Base-by-base conservation (phyloP, 2,329 filamentous ascomycete genomes). In the Trichoderma sp. region DNA sequence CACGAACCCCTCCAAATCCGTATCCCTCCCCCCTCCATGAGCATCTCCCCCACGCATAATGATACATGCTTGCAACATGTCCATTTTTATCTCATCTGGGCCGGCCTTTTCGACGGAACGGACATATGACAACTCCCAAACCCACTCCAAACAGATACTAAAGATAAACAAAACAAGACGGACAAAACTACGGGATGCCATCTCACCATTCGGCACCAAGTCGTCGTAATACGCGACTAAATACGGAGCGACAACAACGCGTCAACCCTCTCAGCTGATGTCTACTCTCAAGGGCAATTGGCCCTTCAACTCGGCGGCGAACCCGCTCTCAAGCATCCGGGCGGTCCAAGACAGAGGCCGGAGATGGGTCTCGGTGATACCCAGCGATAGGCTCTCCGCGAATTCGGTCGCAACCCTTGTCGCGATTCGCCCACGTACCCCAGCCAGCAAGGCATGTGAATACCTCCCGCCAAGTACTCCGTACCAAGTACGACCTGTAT, bases 281-380 rank as follows among this genome's bases (percentile, higher is more conserved):
- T 12, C 69, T 18, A 14, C 27, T 63, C 59, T 64, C 59, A 18
- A 72, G 69, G 59, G 59, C 69, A 64, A 72, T 72, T 72, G 69
- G 69, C n/a, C 41, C 27, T 53, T 14, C 21, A 33, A 18, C 16
- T 53, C 33, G n/a, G 18, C 33, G 35, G 16, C 69, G 35, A 41
- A 72, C 68, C 68, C 68, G 68, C 68, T 62, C 56, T 53, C 65
- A 41, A 38, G 24, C 67, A 71, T 38, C 27, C 59, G 12, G 56
- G 38, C 56, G 53, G 38, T 18, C 71, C 60, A 73, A 59, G 62
- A 59, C 62, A 38, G 50, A 59, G 71, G 33, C 71, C 64, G 33
- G 64, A 67, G 27, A 63, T 35, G 72, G 64, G 72, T 62, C 72
- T 53, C 64, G 64, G 64, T 68, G 72, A 68, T 75, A 75, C 72